These are phyloP conservation scores for Venturia nashicola DNA, from an alignment of 2,329 filamentous ascomycete species.

Conservation along the genomic window DNA sequence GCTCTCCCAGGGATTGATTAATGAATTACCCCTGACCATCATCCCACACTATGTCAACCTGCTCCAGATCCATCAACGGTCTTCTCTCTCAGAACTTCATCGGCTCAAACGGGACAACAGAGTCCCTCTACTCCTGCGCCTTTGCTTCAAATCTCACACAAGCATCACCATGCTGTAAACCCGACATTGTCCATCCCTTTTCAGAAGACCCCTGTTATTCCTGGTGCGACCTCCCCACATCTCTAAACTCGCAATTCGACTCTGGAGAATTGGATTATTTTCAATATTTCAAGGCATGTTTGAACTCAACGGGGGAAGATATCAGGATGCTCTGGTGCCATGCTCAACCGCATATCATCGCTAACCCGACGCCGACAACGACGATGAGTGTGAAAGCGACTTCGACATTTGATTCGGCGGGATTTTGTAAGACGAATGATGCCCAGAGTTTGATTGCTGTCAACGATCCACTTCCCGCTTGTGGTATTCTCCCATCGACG, in stretches of 20 bases:
- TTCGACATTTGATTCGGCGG: too few relatives aligned
- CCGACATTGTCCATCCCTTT: not conserved
- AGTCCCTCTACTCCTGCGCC: constrained; percentile 7
- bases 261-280: not conserved
- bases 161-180: constrained; percentile 4
- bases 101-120: not conserved
- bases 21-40: not conserved
- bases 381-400: too few relatives aligned
- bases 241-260: constrained; percentile 8
- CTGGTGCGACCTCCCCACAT: constrained; percentile 8
- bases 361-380: too few relatives aligned
- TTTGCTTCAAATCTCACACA: constrained; percentile 7
- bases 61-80: constrained; percentile 1
- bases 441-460: too few relatives aligned
- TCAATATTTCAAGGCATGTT: too few relatives aligned
- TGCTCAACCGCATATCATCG: too few relatives aligned
- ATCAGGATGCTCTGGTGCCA: too few relatives aligned
- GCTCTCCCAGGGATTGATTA: too few relatives aligned
- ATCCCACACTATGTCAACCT: not conserved
- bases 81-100: constrained; percentile 1
- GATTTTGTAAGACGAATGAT: too few relatives aligned
- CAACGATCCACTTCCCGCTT: too few relatives aligned
- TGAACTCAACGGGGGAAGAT: too few relatives aligned
- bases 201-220: constrained; percentile 8
- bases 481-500: too few relatives aligned